Percentiles rank a stretch among this genome's conserved stretches.
Evolutionary conservation across 2,329 filamentous ascomycete genomes (phyloP).

Genomic region (Arthrobotrys sphaeroides): DNA sequence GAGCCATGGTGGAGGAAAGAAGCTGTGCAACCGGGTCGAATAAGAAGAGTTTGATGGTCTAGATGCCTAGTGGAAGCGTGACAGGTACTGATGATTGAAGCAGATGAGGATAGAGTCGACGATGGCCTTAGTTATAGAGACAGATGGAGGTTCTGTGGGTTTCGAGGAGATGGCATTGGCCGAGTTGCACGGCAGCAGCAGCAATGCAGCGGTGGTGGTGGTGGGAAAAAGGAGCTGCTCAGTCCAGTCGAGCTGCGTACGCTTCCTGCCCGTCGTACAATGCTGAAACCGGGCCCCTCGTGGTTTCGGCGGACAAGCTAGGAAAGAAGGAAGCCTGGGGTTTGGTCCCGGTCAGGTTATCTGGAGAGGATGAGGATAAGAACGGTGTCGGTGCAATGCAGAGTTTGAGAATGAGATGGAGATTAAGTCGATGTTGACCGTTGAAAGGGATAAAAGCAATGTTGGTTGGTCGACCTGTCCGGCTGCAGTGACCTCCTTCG

Average conservation of each 20-base stretch:
- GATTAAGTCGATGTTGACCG: slow-evolving; percentile 3
- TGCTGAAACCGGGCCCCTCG: slow-evolving; percentile 20
- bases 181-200: slow-evolving; percentile 36
- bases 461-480: background rate
- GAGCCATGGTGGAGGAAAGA: slow-evolving; percentile 46
- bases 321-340: slow-evolving; percentile 31
- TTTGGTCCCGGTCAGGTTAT: too few species aligned
- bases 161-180: slow-evolving; percentile 11
- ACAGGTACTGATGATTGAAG: background rate
- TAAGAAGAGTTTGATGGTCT: background rate
- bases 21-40: slow-evolving; percentile 11
- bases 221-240: slow-evolving; percentile 32
- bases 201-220: background rate
- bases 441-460: slow-evolving; percentile 15
- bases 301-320: slow-evolving; percentile 19
- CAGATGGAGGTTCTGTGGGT: background rate
- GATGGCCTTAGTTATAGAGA: background rate
- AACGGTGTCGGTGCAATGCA: slow-evolving; percentile 53
- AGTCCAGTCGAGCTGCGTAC: slow-evolving; percentile 3
- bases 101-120: background rate
- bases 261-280: slow-evolving; percentile 20
- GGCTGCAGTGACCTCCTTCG: background rate
- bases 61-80: background rate
- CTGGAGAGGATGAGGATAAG: too few species aligned
- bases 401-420: slow-evolving; percentile 10